These are phyloP conservation scores for Arxiozyma slooffiae DNA, from an alignment of 1,139 yeast species.

Conservation along the genomic window DNA sequence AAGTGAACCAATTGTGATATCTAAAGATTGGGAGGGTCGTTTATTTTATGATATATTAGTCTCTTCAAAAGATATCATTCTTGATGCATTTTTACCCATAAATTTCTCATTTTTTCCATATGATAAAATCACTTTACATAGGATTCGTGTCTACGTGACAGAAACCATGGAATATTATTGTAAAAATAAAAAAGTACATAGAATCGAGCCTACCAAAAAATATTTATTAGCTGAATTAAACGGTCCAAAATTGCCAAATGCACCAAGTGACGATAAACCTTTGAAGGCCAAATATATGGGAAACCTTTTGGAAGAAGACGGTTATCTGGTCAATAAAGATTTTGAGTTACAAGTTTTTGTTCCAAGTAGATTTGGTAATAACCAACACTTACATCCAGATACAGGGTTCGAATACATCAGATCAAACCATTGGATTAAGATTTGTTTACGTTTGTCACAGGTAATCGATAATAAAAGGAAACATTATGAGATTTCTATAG, in stretches of 20 bases:
- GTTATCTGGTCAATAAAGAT: conserved; percentile 44
- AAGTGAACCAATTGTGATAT: conserved; percentile 84
- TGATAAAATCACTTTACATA: conserved; percentile 77
- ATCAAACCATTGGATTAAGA: conserved; percentile 91
- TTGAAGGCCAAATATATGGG: conserved; percentile 34
- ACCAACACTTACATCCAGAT: conserved; percentile 45
- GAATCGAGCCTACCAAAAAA: conserved; percentile 83
- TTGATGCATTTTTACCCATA: conserved; percentile 75
- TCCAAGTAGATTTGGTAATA: conserved; percentile 85
- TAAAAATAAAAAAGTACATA: conserved; percentile 72
- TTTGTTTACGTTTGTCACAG: conserved; percentile 71
- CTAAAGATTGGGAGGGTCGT: conserved; percentile 90
- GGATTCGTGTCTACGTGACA: conserved; percentile 74
- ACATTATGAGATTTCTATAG: conserved; percentile 86
- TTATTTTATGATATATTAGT: conserved; percentile 80
- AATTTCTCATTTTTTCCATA: conserved; percentile 77
- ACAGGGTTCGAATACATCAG: conserved; percentile 72
- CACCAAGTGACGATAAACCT: conserved; percentile 24
- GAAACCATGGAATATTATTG: conserved; percentile 89
- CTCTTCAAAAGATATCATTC: conserved; percentile 76
- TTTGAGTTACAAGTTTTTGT: conserved; percentile 76
- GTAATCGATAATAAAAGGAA: conserved; percentile 55
- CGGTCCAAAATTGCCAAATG: conserved; percentile 37
- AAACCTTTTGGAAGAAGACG: conserved; percentile 34
- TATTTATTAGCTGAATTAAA: conserved; percentile 70